Evolutionary conservation across 768 basidiomycete genomes (phyloP), one percentile per base, ranked within the genome.

Genomic region (Sporobolomyces pararoseus): DNA sequence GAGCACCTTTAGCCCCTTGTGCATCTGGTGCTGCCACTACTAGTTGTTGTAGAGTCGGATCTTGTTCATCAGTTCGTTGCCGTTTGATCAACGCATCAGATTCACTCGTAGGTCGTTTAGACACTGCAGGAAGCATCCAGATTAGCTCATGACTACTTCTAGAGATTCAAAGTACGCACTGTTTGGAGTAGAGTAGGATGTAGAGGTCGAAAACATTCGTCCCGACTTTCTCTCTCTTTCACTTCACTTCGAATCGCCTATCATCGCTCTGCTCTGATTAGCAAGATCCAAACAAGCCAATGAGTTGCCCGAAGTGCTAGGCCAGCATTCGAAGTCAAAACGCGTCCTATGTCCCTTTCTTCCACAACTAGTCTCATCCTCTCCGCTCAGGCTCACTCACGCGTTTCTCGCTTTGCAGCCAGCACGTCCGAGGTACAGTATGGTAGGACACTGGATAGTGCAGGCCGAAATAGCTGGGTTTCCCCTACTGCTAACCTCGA

Each of bases 11-110:
- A 54, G 70, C 62, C 25, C 72, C 73, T 7, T 76, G 76, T 42
- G 79, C 78, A 31, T 78, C 80, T 2, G 76, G 71, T 0, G 79
- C 77, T 7, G 80, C 79, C 42, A 82, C 80, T 21, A 80, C 78
- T 74, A 81, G 73, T 37, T 77, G 76, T 75, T 79, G 78, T 19
- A 69, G 58, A 4, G 58, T 46, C 55, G 34, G 62, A n/a, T 78
- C 76, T 46, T 79, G 78, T 27, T 75, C 76, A 34, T 75, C 75
- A 3, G 69, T 63, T 1, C 75, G 42, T 1, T 72, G 70, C 12
- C 77, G 69, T 67, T 78, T 78, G 39, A 72, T 47, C 9, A 75
- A 35, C 47, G 75, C 67, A 21, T 29, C 13, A 1, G 59, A 63
- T 23, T 72, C 71, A 4, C 23, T 23, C 19, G 34, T 47, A 0